Conservation (phyloP, 23 red algal species). For the Agarophyton chilense region DNA sequence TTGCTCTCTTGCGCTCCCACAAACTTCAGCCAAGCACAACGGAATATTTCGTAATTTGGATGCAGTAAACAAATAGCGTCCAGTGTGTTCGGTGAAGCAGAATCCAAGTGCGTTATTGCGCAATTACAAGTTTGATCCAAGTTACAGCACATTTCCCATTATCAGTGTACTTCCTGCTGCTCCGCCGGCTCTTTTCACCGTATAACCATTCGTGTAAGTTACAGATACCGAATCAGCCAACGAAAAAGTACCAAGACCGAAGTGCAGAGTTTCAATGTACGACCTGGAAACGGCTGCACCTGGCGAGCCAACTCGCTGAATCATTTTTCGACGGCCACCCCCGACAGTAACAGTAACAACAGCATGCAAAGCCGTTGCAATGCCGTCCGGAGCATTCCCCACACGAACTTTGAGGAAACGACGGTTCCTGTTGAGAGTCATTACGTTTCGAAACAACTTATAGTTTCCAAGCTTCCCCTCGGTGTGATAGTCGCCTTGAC, state of each 20-base stretch:
- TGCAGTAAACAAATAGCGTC: too few species aligned
- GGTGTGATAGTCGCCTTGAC: constrained; percentile 1
- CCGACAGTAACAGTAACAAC: constrained; percentile 21
- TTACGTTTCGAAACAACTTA: neutral
- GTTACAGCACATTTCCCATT: neutral
- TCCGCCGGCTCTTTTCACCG: neutral
- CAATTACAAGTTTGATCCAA: too few species aligned
- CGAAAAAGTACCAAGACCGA: constrained; percentile 39
- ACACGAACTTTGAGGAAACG: constrained; percentile 42
- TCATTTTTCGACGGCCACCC: neutral
- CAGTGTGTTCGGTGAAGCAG: too few species aligned
- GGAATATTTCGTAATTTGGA: too few species aligned
- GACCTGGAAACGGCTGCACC: constrained; percentile 19
- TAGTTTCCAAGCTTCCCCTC: neutral
- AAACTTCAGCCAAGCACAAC: too few species aligned
- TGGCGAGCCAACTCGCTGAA: constrained; percentile 45
- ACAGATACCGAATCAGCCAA: neutral
- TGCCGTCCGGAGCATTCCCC: constrained; percentile 35
- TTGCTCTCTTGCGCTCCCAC: too few species aligned
- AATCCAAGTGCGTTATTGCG: too few species aligned
- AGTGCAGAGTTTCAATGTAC: constrained; percentile 67
- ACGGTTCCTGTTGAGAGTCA: neutral
- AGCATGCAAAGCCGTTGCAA: constrained; percentile 47
- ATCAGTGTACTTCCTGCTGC: neutral
- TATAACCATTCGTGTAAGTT: neutral